Conservation (phyloP, 352 stramenopile species). For the Globisporangium viniferum region DNA sequence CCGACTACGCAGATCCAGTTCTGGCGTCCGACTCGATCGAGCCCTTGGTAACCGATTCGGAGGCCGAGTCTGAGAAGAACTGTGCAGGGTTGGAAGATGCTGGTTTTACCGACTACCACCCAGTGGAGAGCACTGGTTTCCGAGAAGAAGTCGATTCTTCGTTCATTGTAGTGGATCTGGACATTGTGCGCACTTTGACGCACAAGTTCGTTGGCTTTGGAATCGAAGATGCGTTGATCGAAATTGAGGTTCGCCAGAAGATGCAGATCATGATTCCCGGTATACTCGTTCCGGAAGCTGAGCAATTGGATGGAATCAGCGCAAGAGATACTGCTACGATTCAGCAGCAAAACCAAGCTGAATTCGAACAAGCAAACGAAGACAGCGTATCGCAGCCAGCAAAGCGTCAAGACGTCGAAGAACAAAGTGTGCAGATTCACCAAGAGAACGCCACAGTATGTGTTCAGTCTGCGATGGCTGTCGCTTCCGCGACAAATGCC, state of each 20-base stretch:
- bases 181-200: constrained; percentile 9
- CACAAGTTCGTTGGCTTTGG: not conserved
- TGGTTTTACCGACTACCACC: no score
- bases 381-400: not conserved
- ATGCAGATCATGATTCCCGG: constrained; percentile 12
- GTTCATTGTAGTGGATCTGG: constrained; percentile 9
- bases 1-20: no score
- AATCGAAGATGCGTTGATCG: constrained; percentile 12
- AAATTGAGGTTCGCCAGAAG: constrained; percentile 17
- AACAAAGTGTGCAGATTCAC: not conserved
- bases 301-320: not conserved
- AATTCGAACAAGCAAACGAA: no score
- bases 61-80: no score
- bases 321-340: not conserved
- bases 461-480: constrained; percentile 16
- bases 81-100: no score
- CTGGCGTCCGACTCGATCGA: no score
- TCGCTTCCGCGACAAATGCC: constrained; percentile 18
- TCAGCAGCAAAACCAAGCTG: not conserved
- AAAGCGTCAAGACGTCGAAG: not conserved
- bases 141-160: not conserved
- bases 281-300: not conserved
- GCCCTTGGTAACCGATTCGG: no score
- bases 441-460: not conserved
- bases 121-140: no score